Evolutionary conservation across 2,329 filamentous ascomycete genomes (phyloP).

Genomic region (Gnomoniopsis smithogilvyi): DNA sequence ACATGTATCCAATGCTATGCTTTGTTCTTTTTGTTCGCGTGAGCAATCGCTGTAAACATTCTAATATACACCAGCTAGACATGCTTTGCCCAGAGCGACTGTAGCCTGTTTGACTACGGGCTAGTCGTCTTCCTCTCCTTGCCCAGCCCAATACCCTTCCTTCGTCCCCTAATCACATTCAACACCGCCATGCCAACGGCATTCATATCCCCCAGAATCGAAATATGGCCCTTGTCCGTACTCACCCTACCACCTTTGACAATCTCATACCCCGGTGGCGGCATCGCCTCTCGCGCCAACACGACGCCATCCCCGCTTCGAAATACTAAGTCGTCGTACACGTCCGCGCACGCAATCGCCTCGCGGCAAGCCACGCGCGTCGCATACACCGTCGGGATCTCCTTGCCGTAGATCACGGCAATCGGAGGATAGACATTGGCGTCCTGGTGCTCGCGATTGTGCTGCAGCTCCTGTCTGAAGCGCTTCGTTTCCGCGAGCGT

Average conservation of each 20-base stretch:
- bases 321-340: conserved; percentile 84
- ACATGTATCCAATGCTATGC: too few species aligned
- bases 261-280: conserved; percentile 74
- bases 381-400: conserved; percentile 79
- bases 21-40: too few species aligned
- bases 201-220: conserved; percentile 78
- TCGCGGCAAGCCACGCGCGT: conserved; percentile 72
- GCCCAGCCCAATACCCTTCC: conserved; percentile 70
- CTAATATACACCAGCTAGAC: too few species aligned
- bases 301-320: conserved; percentile 87
- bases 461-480: conserved; percentile 74
- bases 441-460: conserved; percentile 54
- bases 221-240: conserved; percentile 83
- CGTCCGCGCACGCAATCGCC: conserved; percentile 70
- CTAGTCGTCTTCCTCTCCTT: background rate
- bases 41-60: too few species aligned
- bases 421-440: conserved; percentile 79
- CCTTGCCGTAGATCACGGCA: conserved; percentile 82
- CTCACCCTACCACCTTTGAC: conserved; percentile 72
- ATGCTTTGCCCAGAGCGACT: background rate
- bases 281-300: conserved; percentile 78
- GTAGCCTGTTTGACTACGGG: background rate
- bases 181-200: conserved; percentile 73
- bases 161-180: conserved; percentile 64
- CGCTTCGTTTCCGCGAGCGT: conserved; percentile 67